Base-by-base conservation (phyloP, 371 early-diverging fungal genomes). In the Rhizopus delemar region DNA sequence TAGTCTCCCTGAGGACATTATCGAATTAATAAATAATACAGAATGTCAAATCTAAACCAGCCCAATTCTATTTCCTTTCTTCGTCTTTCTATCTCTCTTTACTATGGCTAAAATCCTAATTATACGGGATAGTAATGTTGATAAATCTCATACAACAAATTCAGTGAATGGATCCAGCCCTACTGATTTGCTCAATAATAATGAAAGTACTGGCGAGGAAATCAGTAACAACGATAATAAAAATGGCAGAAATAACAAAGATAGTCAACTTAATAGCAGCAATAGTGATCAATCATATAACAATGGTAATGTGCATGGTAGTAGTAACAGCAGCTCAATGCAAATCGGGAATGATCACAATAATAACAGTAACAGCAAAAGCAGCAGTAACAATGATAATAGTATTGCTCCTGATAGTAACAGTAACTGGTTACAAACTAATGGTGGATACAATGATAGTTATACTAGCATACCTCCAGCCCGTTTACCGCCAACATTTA, bases 381-480 rank as follows among this genome's bases (percentile, higher is more conserved):
- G 41, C 8, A 62, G 56, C 15, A 16, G 35, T 8, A 52, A 52
- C 22, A 52, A 35, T 3, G 22, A 52, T 9, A 11, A 36, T 9
- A 52, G 38, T 38, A 35, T 5, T 15, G 22, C 22, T 22, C 22
- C 22, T 22, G 43, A 53, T 13, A 4, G 8, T 5, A 53, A 48
- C 15, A 60, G 46, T 9, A 51, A 52, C 13, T 53, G 53, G 48
- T 45, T 51, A 53, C 28, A 59, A 4, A 51, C 16, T 0, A 59
- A 56, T 36, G 41, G 29, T 12, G 53, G 53, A 7, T 60, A 65
- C 22, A 57, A 51, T 32, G 51, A 11, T 39, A 65, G 46, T 8
- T 51, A 56, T 16, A 28, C 39, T 12, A 36, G 15, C 31, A 48
- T 29, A 29, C 48, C 48, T 9, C 52, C 34, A 13, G 39, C 54